Evolutionary conservation across 2,329 filamentous ascomycete genomes (phyloP).

Genomic region (Paraphoma chrysanthemicola): DNA sequence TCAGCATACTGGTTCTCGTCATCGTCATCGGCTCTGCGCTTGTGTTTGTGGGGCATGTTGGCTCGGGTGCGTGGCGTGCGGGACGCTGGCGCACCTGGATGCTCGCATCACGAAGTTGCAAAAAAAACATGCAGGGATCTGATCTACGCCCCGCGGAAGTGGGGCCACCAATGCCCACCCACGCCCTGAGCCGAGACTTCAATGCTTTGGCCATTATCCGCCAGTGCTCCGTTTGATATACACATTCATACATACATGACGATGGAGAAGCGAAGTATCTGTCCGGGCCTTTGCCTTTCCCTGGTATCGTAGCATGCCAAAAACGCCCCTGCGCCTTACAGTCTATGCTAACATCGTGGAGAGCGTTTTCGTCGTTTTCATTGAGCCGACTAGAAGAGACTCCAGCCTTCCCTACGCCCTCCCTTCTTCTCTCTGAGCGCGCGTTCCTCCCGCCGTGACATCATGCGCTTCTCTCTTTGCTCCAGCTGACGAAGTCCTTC

Average conservation of each 20-base stretch:
- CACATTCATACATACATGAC: neutral
- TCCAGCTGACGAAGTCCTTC: conserved; percentile 87
- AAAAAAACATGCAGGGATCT: conserved; percentile 8
- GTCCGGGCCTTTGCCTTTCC: neutral
- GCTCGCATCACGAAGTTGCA: neutral
- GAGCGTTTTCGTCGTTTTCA: conserved; percentile 3
- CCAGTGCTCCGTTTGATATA: neutral
- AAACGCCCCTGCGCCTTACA: conserved; percentile 28
- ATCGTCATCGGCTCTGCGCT: conserved; percentile 60
- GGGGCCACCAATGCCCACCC: too few species aligned
- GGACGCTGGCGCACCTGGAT: neutral
- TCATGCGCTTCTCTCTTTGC: conserved; percentile 68
- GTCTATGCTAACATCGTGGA: conserved; percentile 18
- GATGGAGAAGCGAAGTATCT: conserved; percentile 4
- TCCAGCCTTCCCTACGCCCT: conserved; percentile 40
- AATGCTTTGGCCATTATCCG: neutral
- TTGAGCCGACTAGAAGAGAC: conserved; percentile 29
- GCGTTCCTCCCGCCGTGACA: conserved; percentile 24
- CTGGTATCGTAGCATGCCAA: conserved; percentile 14
- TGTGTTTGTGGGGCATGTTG: conserved; percentile 87
- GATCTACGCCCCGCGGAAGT: neutral
- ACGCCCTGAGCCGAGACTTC: too few species aligned
- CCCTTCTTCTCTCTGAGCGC: conserved; percentile 29
- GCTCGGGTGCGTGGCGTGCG: neutral
- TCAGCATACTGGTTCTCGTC: conserved; percentile 46